Evolutionary conservation across 2,329 filamentous ascomycete genomes (phyloP), one percentile per base, ranked within the genome.

Genomic region (Aspergillus persii): DNA sequence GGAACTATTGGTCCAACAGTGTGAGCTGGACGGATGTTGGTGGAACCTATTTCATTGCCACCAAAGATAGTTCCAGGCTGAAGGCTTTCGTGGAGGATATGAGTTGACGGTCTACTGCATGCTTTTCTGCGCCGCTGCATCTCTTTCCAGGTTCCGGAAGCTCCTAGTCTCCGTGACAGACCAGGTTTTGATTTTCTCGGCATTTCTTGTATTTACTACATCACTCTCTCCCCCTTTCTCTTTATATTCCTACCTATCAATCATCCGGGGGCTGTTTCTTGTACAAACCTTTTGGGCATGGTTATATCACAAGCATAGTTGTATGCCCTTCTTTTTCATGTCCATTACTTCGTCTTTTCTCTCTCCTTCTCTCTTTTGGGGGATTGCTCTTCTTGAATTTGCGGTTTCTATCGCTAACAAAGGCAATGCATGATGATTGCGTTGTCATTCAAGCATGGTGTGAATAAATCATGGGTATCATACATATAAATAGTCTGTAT

Each of bases 11-110:
- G 66, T 86, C 83, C 12, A 80, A 83, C 49, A 84, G 83, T 63
- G 95, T 99, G 64, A 96, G 92, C 77, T 99, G 95, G 95, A 94
- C 91, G 12, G 89, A 90, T 65, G 86, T 88, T 54, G 88, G 88
- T 29, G 94, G 94, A 30, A 85, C 87, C 57, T 99, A 95, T 76
- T 98, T 90, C 72, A 90, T 98, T 71, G 92, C 94, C 58, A 92
- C 85, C 11, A 91, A 91, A 76, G 91, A 92, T 68, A 79, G 79
- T 61, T 79, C 78, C 31, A 82, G 82, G 66, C 70, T 84, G 68
- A 77, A 80, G 63, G 72, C 73, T 4, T 85, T 85, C 68, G 69
- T 74, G 61, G 76, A 78, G 59, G 71, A 67, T 55, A 71, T 73
- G 65, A 56, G 67, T 47, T 74, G 59, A 71, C 53, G 23, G 41